phyloP scores from a whole-genome alignment of 768 basidiomycete genomes.

The Multifurca ochricompacta region DNA sequence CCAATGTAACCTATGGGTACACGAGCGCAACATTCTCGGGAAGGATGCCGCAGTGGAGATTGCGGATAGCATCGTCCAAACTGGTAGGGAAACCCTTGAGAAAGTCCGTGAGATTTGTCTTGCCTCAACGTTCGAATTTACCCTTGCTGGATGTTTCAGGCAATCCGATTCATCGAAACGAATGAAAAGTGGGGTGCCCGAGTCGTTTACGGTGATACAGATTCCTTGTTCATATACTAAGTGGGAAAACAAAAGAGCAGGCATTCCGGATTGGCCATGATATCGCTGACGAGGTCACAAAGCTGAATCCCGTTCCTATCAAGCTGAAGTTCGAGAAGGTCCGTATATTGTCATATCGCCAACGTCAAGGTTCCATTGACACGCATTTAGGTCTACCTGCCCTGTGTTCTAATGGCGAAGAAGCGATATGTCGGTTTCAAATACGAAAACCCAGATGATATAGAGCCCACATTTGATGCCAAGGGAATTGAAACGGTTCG shows the following conservation, averaged over 20 bases:
- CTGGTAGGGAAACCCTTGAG: conserved; percentile 89
- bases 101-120: conserved; percentile 44
- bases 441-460: conserved; percentile 77
- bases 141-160: conserved; percentile 38
- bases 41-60: conserved; percentile 98
- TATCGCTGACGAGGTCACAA: conserved; percentile 82
- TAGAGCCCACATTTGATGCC: conserved; percentile 79
- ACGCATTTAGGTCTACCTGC: conserved; percentile 75
- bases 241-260: conserved; percentile 85
- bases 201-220: conserved; percentile 95
- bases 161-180: conserved; percentile 69
- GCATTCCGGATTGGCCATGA: conserved; percentile 91
- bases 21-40: conserved; percentile 93
- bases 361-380: background rate
- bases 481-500: conserved; percentile 98
- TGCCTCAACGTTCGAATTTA: background rate
- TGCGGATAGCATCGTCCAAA: conserved; percentile 96
- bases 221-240: conserved; percentile 92
- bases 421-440: conserved; percentile 98
- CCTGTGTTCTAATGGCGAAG: conserved; percentile 93
- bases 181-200: conserved; percentile 82
- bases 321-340: conserved; percentile 99
- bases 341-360: conserved; percentile 2
- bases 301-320: conserved; percentile 79
- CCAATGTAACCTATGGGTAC: conserved; percentile 94